Evolutionary conservation across 352 stramenopile species (phyloP), one percentile per base, ranked within the genome.

Genomic region (Globisporangium uncinulatum): DNA sequence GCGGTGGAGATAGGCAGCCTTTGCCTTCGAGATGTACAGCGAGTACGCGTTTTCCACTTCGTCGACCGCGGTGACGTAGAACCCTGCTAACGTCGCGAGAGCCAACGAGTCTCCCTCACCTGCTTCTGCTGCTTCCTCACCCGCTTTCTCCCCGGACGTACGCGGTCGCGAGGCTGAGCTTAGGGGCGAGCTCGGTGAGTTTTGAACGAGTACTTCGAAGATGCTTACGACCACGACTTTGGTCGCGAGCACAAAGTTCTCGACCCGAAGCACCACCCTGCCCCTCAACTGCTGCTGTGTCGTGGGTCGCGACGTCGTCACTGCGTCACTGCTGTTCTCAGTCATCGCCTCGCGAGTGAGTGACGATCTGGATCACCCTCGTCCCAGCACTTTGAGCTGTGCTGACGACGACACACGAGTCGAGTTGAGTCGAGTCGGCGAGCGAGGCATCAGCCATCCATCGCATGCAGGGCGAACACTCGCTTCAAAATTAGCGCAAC

Each of bases 21-120:
- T 83, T 46, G 70, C 60, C 1, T 57, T 60, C 1, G 69, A 69
- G 19, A 87, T 59, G 24, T 80, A 86, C 0, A 89, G 61, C 9
- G 76, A 74, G 59, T 79, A 89, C 42, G 85, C 76, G 46, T 86
- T 87, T 53, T 86, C 76, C 13, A 80, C 65, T 41, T 87, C 76
- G 51, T 89, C 79, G n/a, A 67, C 67, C n/a, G 76, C 79, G 14
- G 65, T 65, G 19, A 89, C 60, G 17, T 70, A 73, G 29, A 83
- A 86, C 5, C 76, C 79, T 0, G 41, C 41, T 7, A 60, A 29
- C n/a, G 6, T 53, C 14, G 48, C 51, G 6, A 7, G 20, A 20
- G 43, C 39, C 6, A 13, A 39, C 34, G 10, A 8, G 8, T 50
- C 29, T 1, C 4, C 19, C n/a, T 10, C 21, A 24, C 41, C 32